phyloP scores from a whole-genome alignment of 345 rosid genomes.

The Salix dunnii region DNA sequence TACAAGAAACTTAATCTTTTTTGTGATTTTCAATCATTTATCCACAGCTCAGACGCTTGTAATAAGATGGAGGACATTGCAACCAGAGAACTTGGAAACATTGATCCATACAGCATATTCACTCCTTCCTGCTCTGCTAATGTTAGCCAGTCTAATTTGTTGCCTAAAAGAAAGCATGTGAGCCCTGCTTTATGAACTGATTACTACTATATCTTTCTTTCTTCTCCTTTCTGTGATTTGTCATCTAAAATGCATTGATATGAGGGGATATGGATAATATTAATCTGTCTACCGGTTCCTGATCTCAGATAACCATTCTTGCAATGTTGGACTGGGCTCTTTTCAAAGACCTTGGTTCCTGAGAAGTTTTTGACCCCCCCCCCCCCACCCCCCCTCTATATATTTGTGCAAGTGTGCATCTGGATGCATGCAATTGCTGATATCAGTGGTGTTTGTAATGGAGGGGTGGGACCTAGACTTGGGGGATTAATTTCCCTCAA shows the following conservation, averaged over 20 bases:
- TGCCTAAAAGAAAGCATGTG: conserved; percentile 59
- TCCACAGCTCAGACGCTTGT: conserved; percentile 66
- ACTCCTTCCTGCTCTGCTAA: conserved; percentile 67
- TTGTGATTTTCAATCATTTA: conserved; percentile 68
- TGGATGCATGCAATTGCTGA: neutral
- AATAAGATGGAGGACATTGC: conserved; percentile 49
- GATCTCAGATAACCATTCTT: neutral
- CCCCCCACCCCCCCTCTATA: neutral
- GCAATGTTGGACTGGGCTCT: neutral
- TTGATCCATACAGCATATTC: conserved; percentile 84
- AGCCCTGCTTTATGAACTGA: conserved; percentile 20
- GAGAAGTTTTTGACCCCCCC: neutral
- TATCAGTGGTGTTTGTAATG: neutral
- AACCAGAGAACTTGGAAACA: conserved; percentile 62
- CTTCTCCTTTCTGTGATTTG: neutral
- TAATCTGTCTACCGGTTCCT: neutral
- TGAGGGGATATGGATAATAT: neutral
- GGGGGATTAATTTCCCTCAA: neutral
- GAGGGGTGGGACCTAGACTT: neutral
- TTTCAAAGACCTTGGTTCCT: neutral
- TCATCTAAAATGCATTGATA: neutral
- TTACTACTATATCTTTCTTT: neutral
- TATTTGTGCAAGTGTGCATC: neutral
- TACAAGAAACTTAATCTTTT: conserved; percentile 55
- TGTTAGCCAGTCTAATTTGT: conserved; percentile 47